phyloP scores from a whole-genome alignment of 805 yeast genomes.

The Candida sonorensis region DNA sequence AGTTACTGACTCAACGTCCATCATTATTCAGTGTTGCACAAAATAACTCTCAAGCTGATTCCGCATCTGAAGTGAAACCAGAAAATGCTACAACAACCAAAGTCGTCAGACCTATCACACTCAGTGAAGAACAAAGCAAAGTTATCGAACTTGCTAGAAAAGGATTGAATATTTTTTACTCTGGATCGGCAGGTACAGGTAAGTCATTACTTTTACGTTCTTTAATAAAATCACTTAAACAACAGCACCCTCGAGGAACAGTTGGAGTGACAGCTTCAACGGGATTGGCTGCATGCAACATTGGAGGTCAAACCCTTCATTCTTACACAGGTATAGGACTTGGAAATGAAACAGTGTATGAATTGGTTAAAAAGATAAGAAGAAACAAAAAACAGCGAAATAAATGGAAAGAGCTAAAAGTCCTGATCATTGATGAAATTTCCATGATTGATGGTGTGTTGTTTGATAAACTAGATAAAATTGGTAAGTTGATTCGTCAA shows the following conservation, averaged over 20 bases:
- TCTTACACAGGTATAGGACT: slow-evolving; percentile 75
- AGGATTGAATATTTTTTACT: slow-evolving; percentile 74
- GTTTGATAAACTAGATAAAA: slow-evolving; percentile 53
- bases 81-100: neutral
- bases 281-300: slow-evolving; percentile 76
- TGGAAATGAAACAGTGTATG: slow-evolving; percentile 46
- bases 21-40: slow-evolving; percentile 1
- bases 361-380: slow-evolving; percentile 45
- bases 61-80: too few relatives aligned
- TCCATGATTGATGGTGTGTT: slow-evolving; percentile 73
- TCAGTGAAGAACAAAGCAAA: slow-evolving; percentile 57
- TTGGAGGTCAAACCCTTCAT: slow-evolving; percentile 74
- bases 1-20: slow-evolving; percentile 16
- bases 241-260: slow-evolving; percentile 36
- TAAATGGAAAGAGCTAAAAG: slow-evolving; percentile 52
- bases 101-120: slow-evolving; percentile 22
- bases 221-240: slow-evolving; percentile 47
- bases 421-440: slow-evolving; percentile 68
- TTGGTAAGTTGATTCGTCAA: slow-evolving; percentile 47
- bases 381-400: slow-evolving; percentile 40
- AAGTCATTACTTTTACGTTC: slow-evolving; percentile 78
- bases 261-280: slow-evolving; percentile 83
- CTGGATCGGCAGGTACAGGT: slow-evolving; percentile 99
- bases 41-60: neutral
- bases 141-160: slow-evolving; percentile 55